Evolutionary conservation across 2,329 filamentous ascomycete species (phyloP).

Genomic region (Arthroderma uncinatum): DNA sequence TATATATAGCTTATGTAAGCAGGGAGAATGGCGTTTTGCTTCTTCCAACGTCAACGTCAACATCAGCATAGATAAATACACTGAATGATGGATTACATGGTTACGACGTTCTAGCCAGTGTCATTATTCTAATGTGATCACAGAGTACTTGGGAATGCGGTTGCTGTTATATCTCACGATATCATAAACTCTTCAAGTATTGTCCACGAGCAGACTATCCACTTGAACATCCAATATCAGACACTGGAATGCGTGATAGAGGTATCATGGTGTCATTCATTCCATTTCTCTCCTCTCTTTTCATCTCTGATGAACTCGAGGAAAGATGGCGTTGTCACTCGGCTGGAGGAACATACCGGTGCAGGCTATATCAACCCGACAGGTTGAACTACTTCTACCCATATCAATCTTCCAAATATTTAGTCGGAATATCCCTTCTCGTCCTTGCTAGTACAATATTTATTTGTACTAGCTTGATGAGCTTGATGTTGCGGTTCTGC

Average conservation of each 20-base stretch:
- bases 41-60: background rate
- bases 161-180: too few relatives aligned
- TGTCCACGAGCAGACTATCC: background rate
- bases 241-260: background rate
- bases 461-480: too few relatives aligned
- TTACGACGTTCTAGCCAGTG: too few relatives aligned
- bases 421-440: too few relatives aligned
- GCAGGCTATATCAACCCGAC: background rate
- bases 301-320: background rate
- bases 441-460: too few relatives aligned
- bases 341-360: too few relatives aligned
- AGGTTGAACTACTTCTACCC: too few relatives aligned
- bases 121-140: too few relatives aligned
- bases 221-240: background rate
- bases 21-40: background rate
- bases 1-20: background rate
- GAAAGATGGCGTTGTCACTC: background rate
- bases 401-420: too few relatives aligned
- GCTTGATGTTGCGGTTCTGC: background rate
- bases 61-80: background rate
- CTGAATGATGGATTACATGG: background rate
- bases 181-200: background rate
- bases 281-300: background rate
- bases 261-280: background rate
- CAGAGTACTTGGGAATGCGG: too few relatives aligned